Conservation (phyloP, 805 yeast genomes). For the Teunomyces funiuensis region DNA sequence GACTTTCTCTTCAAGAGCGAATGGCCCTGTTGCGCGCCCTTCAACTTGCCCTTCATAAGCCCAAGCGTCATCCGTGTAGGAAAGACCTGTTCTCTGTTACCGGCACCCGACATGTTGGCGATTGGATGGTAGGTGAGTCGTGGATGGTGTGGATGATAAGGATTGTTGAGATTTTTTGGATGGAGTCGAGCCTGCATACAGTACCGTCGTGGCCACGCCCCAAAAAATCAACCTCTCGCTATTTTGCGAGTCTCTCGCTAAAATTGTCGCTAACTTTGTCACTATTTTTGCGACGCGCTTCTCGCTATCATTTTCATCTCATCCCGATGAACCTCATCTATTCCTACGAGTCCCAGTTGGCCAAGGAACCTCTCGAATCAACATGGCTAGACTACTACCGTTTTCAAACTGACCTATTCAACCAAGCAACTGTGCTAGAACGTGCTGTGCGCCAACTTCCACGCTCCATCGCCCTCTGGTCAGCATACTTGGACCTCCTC, state of each 20-base stretch:
- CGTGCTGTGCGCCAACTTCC: slow-evolving; percentile 49
- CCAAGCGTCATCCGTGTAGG: slow-evolving; percentile 98
- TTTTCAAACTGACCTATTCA: slow-evolving; percentile 20
- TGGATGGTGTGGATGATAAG: not conserved
- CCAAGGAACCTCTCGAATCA: slow-evolving; percentile 31
- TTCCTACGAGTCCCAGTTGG: slow-evolving; percentile 34
- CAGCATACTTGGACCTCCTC: slow-evolving; percentile 45
- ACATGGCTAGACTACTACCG: slow-evolving; percentile 48
- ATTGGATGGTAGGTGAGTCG: not conserved
- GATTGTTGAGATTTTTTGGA: slow-evolving; percentile 2
- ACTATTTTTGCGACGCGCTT: not conserved
- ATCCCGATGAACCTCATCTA: slow-evolving; percentile 22
- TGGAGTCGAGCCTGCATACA: not conserved
- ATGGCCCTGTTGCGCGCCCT: slow-evolving; percentile 97
- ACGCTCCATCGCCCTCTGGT: slow-evolving; percentile 57
- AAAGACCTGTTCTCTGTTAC: slow-evolving; percentile 90
- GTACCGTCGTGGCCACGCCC: not conserved
- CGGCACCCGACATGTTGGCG: slow-evolving; percentile 58
- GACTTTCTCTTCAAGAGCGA: slow-evolving; percentile 91
- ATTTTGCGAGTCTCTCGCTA: no score
- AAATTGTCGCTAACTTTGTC: not conserved
- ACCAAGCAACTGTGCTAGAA: slow-evolving; percentile 47
- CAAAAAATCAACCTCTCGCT: no score
- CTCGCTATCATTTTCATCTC: not conserved
- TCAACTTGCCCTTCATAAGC: slow-evolving; percentile 89